A percentile compares a stretch with the other conserved stretches of the same genome.
Conservation (phyloP, 1,284 basidiomycete genomes). For the Ceratobasidium sp. region DNA sequence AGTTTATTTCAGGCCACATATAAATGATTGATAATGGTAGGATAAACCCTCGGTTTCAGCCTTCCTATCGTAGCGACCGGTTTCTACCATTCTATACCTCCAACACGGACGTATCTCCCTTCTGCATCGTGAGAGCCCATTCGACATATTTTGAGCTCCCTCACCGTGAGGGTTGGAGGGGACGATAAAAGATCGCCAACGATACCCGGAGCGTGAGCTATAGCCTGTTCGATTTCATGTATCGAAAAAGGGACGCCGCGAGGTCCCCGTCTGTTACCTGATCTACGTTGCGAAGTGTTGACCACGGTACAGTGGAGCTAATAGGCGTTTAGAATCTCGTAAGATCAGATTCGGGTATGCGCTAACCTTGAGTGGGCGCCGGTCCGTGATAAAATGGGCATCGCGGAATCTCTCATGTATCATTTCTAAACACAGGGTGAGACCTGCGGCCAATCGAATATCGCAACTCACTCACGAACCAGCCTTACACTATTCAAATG, state of each 20-base stretch:
- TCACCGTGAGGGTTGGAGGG: not conserved
- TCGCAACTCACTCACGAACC: not conserved
- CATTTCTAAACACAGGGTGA: not conserved
- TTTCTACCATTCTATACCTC: constrained; percentile 27
- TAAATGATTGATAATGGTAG: too few relatives aligned
- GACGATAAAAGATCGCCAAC: not conserved
- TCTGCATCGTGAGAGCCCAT: constrained; percentile 3
- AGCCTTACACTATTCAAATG: not conserved
- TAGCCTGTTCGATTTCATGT: constrained; percentile 3
- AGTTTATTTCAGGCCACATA: too few relatives aligned
- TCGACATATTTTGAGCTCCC: constrained; percentile 21
- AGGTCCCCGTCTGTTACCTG: not conserved
- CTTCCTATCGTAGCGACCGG: too few relatives aligned
- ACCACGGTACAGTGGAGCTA: constrained; percentile 20
- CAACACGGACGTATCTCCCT: constrained; percentile 23
- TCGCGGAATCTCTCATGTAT: constrained; percentile 11
- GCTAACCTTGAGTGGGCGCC: constrained; percentile 13
- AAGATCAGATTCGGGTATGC: not conserved
- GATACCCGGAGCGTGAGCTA: not conserved
- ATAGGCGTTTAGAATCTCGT: not conserved
- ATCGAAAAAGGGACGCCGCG: constrained; percentile 10
- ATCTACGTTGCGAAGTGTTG: constrained; percentile 16
- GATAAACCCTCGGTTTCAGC: too few relatives aligned
- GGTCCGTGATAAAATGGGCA: constrained; percentile 9
- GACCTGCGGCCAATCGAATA: too few relatives aligned